A percentile compares a stretch with the other conserved stretches of the same genome.
Conservation (phyloP, 352 stramenopile species). For the Peronospora destructor region DNA sequence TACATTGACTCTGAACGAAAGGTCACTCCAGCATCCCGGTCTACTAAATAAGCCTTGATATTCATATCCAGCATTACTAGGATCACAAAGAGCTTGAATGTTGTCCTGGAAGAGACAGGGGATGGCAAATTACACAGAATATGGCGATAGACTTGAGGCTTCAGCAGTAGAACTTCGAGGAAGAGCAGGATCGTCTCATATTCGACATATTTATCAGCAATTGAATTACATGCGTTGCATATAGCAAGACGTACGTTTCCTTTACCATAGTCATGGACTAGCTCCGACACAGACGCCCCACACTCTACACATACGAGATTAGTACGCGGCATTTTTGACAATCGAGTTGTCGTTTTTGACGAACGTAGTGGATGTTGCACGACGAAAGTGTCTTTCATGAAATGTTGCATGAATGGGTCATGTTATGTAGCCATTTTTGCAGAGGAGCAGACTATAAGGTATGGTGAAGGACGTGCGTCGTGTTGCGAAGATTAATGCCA, state of each 20-base stretch:
- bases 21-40: constrained; percentile 50
- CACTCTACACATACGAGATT: constrained; percentile 71
- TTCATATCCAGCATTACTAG: constrained; percentile 84
- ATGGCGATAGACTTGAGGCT: constrained; percentile 81
- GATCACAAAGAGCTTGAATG: constrained; percentile 72
- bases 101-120: constrained; percentile 38
- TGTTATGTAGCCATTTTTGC: constrained; percentile 16
- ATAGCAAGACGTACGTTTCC: constrained; percentile 78
- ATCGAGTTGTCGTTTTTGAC: background rate
- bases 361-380: constrained; percentile 1
- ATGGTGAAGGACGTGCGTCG: constrained; percentile 59
- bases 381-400: constrained; percentile 1
- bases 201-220: constrained; percentile 86
- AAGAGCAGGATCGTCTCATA: constrained; percentile 81
- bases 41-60: constrained; percentile 76
- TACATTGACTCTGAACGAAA: constrained; percentile 61
- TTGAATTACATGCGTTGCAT: constrained; percentile 55
- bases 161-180: constrained; percentile 80
- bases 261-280: constrained; percentile 82
- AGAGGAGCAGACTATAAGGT: background rate
- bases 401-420: constrained; percentile 13
- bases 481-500: constrained; percentile 24
- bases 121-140: constrained; percentile 69
- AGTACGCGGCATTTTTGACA: constrained; percentile 12
- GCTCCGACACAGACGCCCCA: constrained; percentile 45